Evolutionary conservation across 139 green algal species (phyloP), one percentile per base, ranked within the genome.

Genomic region (Chlorella sorokiniana): DNA sequence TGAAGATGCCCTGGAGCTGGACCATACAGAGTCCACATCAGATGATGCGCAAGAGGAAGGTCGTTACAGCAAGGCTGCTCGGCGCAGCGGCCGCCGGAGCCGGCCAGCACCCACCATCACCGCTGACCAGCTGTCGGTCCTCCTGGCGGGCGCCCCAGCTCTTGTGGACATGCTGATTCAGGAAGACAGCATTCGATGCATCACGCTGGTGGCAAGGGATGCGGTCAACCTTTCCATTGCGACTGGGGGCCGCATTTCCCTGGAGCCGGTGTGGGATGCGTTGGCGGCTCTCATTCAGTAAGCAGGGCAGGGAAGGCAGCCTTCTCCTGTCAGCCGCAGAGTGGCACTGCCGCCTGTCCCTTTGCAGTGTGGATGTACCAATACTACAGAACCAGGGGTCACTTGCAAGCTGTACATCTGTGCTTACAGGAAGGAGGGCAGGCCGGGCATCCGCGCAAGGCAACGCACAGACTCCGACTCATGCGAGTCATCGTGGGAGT

Each of bases 91-190:
- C 11, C 37, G 9, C 51, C 73, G 11, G 37, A 27, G 31, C 54
- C 23, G 52, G 27, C 2, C 33, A 52, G 3, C 25, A 2, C 42
- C 45, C 31, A 9, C 33, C 4, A 45, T 59, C 4, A 76, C 41
- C 10, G 70, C 70, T 6, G 70, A 77, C 8, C 11, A 16, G 29
- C n/a, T 79, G 35, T 69, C 52, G 11, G 29, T 29, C 23, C 73
- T 79, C 23, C 73, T 79, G 51, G 73, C 37, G 7, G 73, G 31
- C 3, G 73, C 73, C 0, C 73, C 73, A 1, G 31, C 23, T 0
- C 73, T 79, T 9, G 54, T 79, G 37, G 73, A 79, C 37, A 29
- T 56, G 37, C 54, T 79, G 54, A 37, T 79, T 16, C 18, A 69
- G 37, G 73, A 79, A 38, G 73, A 79, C 54, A 40, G 29, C 20